These are phyloP conservation scores for Ciborinia camelliae DNA, from an alignment of 2,329 filamentous ascomycete species.

Conservation along the genomic window DNA sequence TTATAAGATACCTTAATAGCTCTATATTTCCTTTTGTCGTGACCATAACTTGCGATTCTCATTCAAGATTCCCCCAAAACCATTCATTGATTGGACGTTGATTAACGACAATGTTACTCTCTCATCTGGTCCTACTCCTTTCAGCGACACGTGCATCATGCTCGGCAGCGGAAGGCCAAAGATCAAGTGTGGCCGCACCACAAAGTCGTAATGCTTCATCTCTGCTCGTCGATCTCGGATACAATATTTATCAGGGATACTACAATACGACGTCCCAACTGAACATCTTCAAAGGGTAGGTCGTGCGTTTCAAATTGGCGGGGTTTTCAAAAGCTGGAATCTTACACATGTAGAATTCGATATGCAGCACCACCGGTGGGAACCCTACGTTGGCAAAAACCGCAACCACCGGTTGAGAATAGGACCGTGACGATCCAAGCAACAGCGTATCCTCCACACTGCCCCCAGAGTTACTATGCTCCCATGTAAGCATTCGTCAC, in stretches of 20 bases:
- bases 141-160: neutral
- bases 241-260: conserved; percentile 45
- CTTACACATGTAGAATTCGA: conserved; percentile 34
- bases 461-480: conserved; percentile 36
- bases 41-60: too few relatives aligned
- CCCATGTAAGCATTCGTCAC: conserved; percentile 4
- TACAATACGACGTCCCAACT: conserved; percentile 41
- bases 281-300: conserved; percentile 47
- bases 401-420: conserved; percentile 30
- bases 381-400: conserved; percentile 43
- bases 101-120: neutral
- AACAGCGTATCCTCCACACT: conserved; percentile 34
- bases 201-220: conserved; percentile 5
- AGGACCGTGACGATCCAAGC: conserved; percentile 30
- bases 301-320: neutral
- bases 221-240: conserved; percentile 43
- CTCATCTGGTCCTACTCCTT: neutral
- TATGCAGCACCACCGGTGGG: conserved; percentile 44
- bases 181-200: neutral
- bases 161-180: neutral
- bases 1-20: neutral
- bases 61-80: neutral
- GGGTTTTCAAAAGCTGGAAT: neutral
- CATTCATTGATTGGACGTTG: neutral
- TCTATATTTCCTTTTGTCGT: too few relatives aligned